Evolutionary conservation across 148 eudicot species (phyloP), one percentile per base, ranked within the genome.

Genomic region (Vaccinium vitisidaea): DNA sequence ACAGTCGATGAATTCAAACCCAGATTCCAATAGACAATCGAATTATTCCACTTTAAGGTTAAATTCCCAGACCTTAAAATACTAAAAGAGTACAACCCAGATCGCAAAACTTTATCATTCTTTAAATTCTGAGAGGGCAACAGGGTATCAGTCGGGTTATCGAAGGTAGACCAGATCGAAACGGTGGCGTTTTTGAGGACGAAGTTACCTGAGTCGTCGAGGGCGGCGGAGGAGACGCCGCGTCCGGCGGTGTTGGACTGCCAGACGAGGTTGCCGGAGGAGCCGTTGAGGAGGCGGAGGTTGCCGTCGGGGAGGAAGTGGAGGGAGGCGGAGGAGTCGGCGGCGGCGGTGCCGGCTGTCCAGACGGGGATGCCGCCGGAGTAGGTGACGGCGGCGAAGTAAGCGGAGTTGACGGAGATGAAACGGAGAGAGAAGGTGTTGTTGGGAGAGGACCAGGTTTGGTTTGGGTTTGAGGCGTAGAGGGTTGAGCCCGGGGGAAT

Each of bases 391-490:
- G 93, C 90, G 19, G 92, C 92, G 27, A 88, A 83, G 85, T 69
- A 88, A 48, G 92, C 58, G 23, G 87, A 4, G 63, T 53, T 70
- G 23, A 78, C 6, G 10, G 88, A 46, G 83, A 94, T 83, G 89
- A 95, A 93, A 77, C 69, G 59, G 54, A 94, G 86, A 48, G 92
- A 70, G 93, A 93, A 94, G n/a, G 89, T 83, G 75, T 50, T 58
- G 83, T 84, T 84, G 5, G 98, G 89, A 0, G 96, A 93, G 19
- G 88, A 18, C 98, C 95, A 95, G 59, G 50, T 83, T 21, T 70
- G 84, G 80, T 69, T 85, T 2, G 88, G 90, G 82, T 87, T 86
- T 32, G 94, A 81, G 56, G 95, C 92, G 65, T 74, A 86, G 55
- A 93, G 88, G n/a, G 88, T 32, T n/a, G 94, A 89, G 46, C 90